Percentiles rank a stretch among this genome's conserved stretches.
phyloP scores from a whole-genome alignment of 805 yeast genomes.

The Saccharomycopsis guyanensis region DNA sequence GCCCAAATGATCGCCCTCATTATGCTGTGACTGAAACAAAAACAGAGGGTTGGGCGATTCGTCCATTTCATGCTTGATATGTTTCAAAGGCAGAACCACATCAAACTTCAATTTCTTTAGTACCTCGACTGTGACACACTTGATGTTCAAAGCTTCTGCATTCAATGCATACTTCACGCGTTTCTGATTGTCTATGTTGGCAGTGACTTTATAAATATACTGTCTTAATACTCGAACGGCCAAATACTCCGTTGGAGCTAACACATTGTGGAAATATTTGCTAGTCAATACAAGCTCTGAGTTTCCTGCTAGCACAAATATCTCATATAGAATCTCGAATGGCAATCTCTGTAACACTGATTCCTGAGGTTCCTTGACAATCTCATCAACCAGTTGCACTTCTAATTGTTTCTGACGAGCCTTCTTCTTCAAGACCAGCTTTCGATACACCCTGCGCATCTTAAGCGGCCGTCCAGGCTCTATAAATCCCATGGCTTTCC shows the following conservation, averaged over 20 bases:
- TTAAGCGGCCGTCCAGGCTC: not conserved
- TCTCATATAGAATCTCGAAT: not conserved
- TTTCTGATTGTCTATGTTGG: not conserved
- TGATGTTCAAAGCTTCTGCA: not conserved
- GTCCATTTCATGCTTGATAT: not conserved
- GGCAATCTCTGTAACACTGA: not conserved
- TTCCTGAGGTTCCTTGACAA: not conserved
- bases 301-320: not conserved
- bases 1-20: not conserved
- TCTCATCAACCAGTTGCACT: not conserved
- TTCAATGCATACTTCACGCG: not conserved
- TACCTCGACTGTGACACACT: not conserved
- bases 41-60: not conserved
- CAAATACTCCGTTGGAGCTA: not conserved
- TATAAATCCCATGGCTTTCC: not conserved
- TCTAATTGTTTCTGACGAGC: not conserved
- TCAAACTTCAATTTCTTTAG: not conserved
- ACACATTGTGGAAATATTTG: not conserved
- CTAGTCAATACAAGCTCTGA: not conserved
- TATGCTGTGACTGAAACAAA: not conserved
- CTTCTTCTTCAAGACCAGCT: not conserved
- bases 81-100: not conserved
- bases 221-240: not conserved
- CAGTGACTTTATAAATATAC: not conserved
- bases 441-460: not conserved